Percentiles rank a stretch among this genome's conserved stretches.
Conservation (phyloP, 371 early-diverging fungal genomes). For the Saksenaea oblongispora region DNA sequence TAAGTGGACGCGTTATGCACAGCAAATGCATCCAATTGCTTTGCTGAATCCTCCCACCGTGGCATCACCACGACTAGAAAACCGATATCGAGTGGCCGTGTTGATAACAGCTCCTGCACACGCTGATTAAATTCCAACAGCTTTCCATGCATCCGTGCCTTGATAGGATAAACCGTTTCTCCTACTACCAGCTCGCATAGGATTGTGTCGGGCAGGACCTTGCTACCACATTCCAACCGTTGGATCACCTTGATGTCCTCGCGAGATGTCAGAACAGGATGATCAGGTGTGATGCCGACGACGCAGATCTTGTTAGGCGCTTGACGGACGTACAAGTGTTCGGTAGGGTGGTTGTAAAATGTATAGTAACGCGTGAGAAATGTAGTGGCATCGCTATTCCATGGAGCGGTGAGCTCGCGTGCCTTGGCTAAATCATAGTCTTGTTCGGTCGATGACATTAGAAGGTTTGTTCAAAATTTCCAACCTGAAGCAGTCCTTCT, state of each 20-base stretch:
- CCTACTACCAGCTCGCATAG: constrained; percentile 22
- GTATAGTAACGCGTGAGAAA: constrained; percentile 45
- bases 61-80: constrained; percentile 49
- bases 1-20: neutral
- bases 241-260: constrained; percentile 6
- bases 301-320: constrained; percentile 56
- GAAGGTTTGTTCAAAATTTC: too few relatives aligned
- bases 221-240: constrained; percentile 10
- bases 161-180: constrained; percentile 22
- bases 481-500: too few relatives aligned
- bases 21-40: neutral
- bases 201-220: constrained; percentile 30
- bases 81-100: constrained; percentile 37
- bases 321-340: constrained; percentile 42
- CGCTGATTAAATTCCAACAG: constrained; percentile 44
- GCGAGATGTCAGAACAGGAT: constrained; percentile 10
- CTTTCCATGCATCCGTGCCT: constrained; percentile 43
- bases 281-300: constrained; percentile 30
- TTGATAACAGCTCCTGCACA: constrained; percentile 26
- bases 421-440: constrained; percentile 33
- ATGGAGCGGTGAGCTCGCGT: constrained; percentile 14
- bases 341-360: constrained; percentile 20
- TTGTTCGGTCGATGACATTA: neutral
- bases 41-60: neutral
- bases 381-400: constrained; percentile 32